Base-by-base conservation (phyloP, 495 filamentous ascomycete genomes). In the Aspergillus diversus region DNA sequence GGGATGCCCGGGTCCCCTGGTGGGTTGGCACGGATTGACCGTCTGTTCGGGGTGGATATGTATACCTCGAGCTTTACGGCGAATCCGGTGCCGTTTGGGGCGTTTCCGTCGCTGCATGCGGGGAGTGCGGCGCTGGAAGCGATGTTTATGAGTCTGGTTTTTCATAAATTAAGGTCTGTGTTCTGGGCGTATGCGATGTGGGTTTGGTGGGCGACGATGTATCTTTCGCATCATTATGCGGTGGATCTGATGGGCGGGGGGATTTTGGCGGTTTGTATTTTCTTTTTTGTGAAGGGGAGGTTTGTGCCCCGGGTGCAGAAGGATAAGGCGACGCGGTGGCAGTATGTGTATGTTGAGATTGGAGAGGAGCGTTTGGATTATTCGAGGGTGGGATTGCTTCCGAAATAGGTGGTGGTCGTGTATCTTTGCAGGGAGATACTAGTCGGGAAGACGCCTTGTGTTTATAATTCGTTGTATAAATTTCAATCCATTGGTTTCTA, bases 181-280 rank as follows among this genome's bases (percentile, higher is more conserved):
- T 94, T 93, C 76, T 81, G 92, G 47, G 81, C 80, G 55, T 97
- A 97, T 73, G 88, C 87, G 11, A 80, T 88, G 59, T 97, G 93
- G 93, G 87, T 97, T 68, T 96, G 91, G 89, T 97, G 93, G 93
- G 89, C 93, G 13, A 97, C 93, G 51, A 94, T 97, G 90, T 96
- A 97, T 69, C 84, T 97, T 57, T 93, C 91, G 48, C 93, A 97
- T 74, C 93, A 97, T 75, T 97, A 97, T 69, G 93, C 93, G 52
- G 90, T 97, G 52, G 93, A 97, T 75, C 79, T 97, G 47, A 89
- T 97, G 53, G 91, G 87, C 57, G 93, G 93, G 63, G 90, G 88
- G 73, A 74, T 95, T 52, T 76, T 97, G 54, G 90, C 93, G 54
- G 88, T 84, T 15, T 74, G 89, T 43, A 80, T 85, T 21, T 97